Conservation (phyloP, 768 basidiomycete genomes). For the Phylloporus sp. region DNA sequence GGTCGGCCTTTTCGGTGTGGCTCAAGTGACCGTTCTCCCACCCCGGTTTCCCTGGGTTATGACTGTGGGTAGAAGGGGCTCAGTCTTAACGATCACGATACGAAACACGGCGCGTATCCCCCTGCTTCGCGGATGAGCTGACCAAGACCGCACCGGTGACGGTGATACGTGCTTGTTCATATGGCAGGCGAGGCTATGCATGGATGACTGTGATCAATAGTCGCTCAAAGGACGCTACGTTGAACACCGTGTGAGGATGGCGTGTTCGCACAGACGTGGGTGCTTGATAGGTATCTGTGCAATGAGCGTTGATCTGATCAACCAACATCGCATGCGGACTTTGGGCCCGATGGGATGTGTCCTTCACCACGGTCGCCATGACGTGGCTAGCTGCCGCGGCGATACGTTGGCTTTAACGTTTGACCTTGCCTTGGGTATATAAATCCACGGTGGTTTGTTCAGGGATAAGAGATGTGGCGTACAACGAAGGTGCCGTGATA, state of each 20-base stretch:
- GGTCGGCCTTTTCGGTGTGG: conserved; percentile 8
- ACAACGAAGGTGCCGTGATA: background rate
- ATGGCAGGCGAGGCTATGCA: conserved; percentile 1
- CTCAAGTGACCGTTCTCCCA: conserved; percentile 5
- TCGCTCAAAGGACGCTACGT: background rate
- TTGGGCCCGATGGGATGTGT: background rate
- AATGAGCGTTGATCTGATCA: background rate
- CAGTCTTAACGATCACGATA: conserved; percentile 9
- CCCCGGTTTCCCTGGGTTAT: conserved; percentile 1
- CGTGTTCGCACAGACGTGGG: background rate
- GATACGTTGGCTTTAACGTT: conserved; percentile 6
- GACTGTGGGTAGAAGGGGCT: background rate
- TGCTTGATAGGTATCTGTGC: background rate
- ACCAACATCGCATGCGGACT: background rate
- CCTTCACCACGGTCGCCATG: conserved; percentile 4
- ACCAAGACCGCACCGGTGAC: background rate
- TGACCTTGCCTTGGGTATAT: background rate
- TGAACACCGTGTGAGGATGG: background rate
- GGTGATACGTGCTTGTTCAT: background rate
- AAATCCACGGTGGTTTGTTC: background rate
- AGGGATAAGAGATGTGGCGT: background rate
- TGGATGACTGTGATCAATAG: background rate
- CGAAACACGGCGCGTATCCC: conserved; percentile 4
- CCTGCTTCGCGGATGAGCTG: conserved; percentile 23
- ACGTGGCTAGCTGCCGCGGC: conserved; percentile 4